Base-by-base conservation (phyloP, 768 basidiomycete species). In the Kwoniella botswanensis region DNA sequence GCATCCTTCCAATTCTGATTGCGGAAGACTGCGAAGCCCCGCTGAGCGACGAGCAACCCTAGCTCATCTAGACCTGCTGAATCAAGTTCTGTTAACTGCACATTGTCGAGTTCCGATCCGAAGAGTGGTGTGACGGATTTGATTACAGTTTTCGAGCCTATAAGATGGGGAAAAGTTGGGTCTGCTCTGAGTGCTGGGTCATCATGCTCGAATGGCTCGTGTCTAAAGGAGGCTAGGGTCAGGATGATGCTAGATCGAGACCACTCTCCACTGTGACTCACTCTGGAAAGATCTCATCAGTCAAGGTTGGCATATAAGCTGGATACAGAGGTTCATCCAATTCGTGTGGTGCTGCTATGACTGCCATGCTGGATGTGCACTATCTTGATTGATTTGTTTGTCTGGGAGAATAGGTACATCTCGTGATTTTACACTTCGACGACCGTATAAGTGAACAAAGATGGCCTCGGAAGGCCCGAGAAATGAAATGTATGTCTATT, bases 1-100 rank as follows among this genome's bases (percentile, higher is more conserved):
- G 50, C 43, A 61, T 73, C 68, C 13, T 61, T 66, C 29, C 50
- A 73, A 52, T 67, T 59, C 60, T 73, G 72, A 15, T 63, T 59
- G 41, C 63, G 18, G 52, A 73, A 70, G 5, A 70, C 64, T 2
- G 57, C 68, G 18, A 73, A 60, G 7, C 72, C 72, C n/a, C 64
- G 29, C 35, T 73, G 57, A 24, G 72, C 68, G 0, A 63, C 72
- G 1, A 73, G 60, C 12, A 73, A 57, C 6, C 29, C 72, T 15
- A 73, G 44, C 52, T 73, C 61, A 44, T 73, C 72, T 10, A 73
- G 44, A 2, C 68, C 72, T 41, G 43, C 68, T 12, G 26, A 26
- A 29, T 17, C 43, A 22, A 73, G 61, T 22, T 65, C 17, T 6
- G 68, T 42, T 1, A 73, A 44, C 42, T 73, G 68, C 11, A 73